phyloP scores from a whole-genome alignment of 257 asterid species.

The Echium plantagineum region DNA sequence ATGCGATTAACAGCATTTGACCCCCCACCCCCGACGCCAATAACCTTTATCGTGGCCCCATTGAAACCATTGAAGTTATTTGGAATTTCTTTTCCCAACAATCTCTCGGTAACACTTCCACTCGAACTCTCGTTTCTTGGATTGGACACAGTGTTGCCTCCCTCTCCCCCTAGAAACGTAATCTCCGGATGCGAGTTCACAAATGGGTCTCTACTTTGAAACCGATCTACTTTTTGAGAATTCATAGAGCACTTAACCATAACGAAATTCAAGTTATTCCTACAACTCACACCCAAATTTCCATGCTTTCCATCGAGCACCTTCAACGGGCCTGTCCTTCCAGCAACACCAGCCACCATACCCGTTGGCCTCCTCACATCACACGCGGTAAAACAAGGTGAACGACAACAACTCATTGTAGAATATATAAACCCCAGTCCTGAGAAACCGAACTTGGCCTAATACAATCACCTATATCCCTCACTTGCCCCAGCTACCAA shows the following conservation, averaged over 20 bases:
- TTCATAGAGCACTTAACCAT: constrained; percentile 52
- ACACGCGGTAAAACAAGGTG: constrained; percentile 46
- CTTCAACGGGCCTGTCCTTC: constrained; percentile 42
- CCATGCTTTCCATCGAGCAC: constrained; percentile 39
- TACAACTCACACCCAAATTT: constrained; percentile 21
- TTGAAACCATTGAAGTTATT: constrained; percentile 47
- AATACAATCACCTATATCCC: background rate
- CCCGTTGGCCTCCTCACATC: constrained; percentile 41
- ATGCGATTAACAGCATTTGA: constrained; percentile 95
- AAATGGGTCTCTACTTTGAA: constrained; percentile 54
- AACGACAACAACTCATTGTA: constrained; percentile 48
- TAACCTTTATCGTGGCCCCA: constrained; percentile 88
- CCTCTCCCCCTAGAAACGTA: constrained; percentile 73
- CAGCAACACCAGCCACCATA: constrained; percentile 34
- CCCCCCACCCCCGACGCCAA: constrained; percentile 98
- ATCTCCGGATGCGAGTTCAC: constrained; percentile 79
- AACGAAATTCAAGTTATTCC: constrained; percentile 19
- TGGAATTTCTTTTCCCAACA: constrained; percentile 30
- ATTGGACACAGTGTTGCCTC: constrained; percentile 26
- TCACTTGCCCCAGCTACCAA: background rate
- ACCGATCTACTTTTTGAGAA: constrained; percentile 45
- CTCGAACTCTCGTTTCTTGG: constrained; percentile 39
- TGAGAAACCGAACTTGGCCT: background rate
- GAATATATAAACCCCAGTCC: constrained; percentile 6
- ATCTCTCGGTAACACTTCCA: constrained; percentile 44